Percentiles rank a stretch among this genome's conserved stretches.
Evolutionary conservation across 108 stramenopile species (phyloP).

Genomic region (Pseudonitzschia pungens): DNA sequence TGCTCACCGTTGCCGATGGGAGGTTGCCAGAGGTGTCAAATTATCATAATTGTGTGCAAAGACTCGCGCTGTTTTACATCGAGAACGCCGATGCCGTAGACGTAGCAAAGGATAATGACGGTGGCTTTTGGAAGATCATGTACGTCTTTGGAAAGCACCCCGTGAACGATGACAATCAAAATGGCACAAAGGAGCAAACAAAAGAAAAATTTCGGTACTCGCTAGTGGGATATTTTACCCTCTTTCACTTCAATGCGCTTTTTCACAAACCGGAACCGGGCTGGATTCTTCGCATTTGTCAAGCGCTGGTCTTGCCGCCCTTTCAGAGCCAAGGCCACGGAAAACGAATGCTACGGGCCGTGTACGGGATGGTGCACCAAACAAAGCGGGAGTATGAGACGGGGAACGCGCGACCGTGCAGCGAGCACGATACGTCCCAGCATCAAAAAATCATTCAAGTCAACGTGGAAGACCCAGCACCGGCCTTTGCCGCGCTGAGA

Average conservation of each 20-base stretch:
- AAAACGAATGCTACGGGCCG: constrained; percentile 47
- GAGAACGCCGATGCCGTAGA: constrained; percentile 76
- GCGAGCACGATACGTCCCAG: too few relatives aligned
- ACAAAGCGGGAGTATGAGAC: not conserved
- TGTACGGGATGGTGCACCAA: constrained; percentile 45
- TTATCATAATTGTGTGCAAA: constrained; percentile 68
- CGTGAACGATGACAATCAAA: too few relatives aligned
- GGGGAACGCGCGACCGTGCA: too few relatives aligned
- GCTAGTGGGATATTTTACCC: constrained; percentile 71
- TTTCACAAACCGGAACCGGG: constrained; percentile 79
- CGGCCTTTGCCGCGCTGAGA: constrained; percentile 62
- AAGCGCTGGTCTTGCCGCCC: constrained; percentile 72
- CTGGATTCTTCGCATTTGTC: constrained; percentile 68
- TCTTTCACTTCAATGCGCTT: constrained; percentile 74
- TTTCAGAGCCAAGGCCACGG: constrained; percentile 85
- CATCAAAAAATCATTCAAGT: constrained; percentile 49
- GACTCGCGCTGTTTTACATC: constrained; percentile 69
- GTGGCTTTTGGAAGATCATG: constrained; percentile 68
- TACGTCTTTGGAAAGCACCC: constrained; percentile 60
- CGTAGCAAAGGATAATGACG: constrained; percentile 35
- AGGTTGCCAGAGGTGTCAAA: constrained; percentile 27
- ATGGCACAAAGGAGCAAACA: not conserved
- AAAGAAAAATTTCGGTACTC: constrained; percentile 38
- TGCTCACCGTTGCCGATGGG: constrained; percentile 65
- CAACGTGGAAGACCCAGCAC: constrained; percentile 79